Percentiles rank a stretch among this genome's conserved stretches.
phyloP scores from a whole-genome alignment of 805 yeast species.

The Brettanomyces nanus region DNA sequence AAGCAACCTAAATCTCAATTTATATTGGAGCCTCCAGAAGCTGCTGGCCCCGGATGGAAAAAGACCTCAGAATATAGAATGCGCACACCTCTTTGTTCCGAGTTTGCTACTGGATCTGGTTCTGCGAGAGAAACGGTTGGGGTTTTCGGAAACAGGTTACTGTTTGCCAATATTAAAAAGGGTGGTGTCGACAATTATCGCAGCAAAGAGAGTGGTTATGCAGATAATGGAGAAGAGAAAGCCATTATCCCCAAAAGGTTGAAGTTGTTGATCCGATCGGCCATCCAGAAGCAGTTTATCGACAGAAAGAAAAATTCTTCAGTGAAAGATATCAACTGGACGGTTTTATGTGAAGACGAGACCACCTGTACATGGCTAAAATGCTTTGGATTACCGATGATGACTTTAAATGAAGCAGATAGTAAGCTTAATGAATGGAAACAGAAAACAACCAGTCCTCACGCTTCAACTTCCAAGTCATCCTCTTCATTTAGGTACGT shows the following conservation, averaged over 20 bases:
- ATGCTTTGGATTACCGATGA: conserved; percentile 44
- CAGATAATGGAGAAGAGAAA: conserved; percentile 10
- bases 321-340: conserved; percentile 35
- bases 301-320: conserved; percentile 23
- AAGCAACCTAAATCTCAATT: conserved; percentile 20
- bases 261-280: conserved; percentile 47
- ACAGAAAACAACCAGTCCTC: too few species aligned
- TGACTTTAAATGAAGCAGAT: conserved; percentile 45
- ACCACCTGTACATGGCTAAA: conserved; percentile 44
- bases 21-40: conserved; percentile 33
- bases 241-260: conserved; percentile 47
- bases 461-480: too few species aligned
- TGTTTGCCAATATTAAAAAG: neutral
- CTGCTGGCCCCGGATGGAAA: conserved; percentile 43
- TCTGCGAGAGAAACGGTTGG: conserved; percentile 7
- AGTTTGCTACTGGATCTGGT: conserved; percentile 14
- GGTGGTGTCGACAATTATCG: neutral
- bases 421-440: neutral
- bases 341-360: conserved; percentile 53
- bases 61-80: conserved; percentile 37
- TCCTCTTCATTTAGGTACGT: too few species aligned
- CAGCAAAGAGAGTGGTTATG: neutral
- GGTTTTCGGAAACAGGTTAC: conserved; percentile 13
- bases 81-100: conserved; percentile 35
- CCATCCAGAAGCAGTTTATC: conserved; percentile 43